These are phyloP conservation scores for Yarrowia sp. DNA, from an alignment of 805 yeast species.

Conservation along the genomic window DNA sequence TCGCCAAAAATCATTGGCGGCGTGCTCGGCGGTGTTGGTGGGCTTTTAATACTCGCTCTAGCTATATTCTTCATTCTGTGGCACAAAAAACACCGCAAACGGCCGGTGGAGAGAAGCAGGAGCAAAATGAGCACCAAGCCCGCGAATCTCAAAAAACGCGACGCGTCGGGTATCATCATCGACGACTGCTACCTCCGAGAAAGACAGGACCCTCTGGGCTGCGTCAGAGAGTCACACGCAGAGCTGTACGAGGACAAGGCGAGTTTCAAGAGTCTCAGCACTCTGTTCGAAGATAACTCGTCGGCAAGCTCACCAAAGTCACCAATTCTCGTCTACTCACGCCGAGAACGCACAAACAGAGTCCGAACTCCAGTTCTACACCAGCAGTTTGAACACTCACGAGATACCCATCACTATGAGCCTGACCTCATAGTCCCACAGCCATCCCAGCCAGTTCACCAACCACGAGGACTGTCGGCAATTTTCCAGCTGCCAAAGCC, in stretches of 20 bases:
- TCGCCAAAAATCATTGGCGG: constrained; percentile 10
- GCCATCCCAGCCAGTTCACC: not conserved
- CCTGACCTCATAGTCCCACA: not conserved
- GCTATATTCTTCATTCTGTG: not conserved
- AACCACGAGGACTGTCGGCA: constrained; percentile 3
- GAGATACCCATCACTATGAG: not conserved
- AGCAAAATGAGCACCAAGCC: not conserved
- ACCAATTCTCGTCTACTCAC: constrained; percentile 10
- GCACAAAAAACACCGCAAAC: not conserved
- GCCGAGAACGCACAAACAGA: not conserved
- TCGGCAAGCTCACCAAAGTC: constrained; percentile 4
- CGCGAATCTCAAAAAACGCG: constrained; percentile 3
- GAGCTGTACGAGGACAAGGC: not conserved
- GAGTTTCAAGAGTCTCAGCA: constrained; percentile 8
- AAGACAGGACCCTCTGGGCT: constrained; percentile 1
- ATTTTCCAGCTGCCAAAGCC: constrained; percentile 21
- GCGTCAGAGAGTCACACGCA: not conserved
- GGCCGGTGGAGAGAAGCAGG: not conserved
- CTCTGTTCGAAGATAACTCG: constrained; percentile 20
- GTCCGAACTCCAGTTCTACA: constrained; percentile 1
- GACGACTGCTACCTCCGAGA: constrained; percentile 2
- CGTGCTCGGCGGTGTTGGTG: constrained; percentile 18
- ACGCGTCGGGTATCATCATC: constrained; percentile 24
- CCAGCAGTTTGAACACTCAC: not conserved
- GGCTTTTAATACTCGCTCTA: not conserved